phyloP scores from a whole-genome alignment of 192 early-diverging fungal genomes.

The Coemansia sp. region DNA sequence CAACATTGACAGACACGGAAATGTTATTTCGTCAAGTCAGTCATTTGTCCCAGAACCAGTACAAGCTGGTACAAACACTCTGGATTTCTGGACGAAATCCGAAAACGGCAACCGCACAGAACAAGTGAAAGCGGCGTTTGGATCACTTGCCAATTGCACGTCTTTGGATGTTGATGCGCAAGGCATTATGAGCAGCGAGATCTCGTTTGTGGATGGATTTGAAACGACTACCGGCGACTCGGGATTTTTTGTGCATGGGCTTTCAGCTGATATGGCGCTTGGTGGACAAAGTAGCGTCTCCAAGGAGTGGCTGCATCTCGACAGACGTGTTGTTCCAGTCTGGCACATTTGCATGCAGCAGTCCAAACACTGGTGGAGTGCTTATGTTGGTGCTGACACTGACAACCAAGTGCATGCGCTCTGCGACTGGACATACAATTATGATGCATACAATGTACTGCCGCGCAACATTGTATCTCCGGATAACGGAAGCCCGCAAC shows the following conservation, averaged over 20 bases:
- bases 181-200: neutral
- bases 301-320: constrained; percentile 65
- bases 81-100: neutral
- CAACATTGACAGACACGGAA: constrained; percentile 68
- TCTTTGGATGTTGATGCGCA: neutral
- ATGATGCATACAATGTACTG: constrained; percentile 77
- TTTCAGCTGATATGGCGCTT: constrained; percentile 23
- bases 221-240: neutral
- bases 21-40: constrained; percentile 72
- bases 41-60: constrained; percentile 55
- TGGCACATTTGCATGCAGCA: constrained; percentile 84
- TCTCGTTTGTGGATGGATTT: neutral
- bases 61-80: neutral
- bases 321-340: constrained; percentile 63
- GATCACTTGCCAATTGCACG: constrained; percentile 7
- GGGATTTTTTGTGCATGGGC: neutral
- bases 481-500: constrained; percentile 58
- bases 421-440: constrained; percentile 77
- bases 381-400: constrained; percentile 59
- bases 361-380: constrained; percentile 79
- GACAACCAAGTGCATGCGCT: constrained; percentile 65
- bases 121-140: neutral
- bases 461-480: constrained; percentile 83
- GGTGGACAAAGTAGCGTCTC: constrained; percentile 58
- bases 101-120: neutral